Evolutionary conservation across 2,329 filamentous ascomycete species (phyloP), one percentile per base, ranked within the genome.

Genomic region (Xylariomycetidae sp.): DNA sequence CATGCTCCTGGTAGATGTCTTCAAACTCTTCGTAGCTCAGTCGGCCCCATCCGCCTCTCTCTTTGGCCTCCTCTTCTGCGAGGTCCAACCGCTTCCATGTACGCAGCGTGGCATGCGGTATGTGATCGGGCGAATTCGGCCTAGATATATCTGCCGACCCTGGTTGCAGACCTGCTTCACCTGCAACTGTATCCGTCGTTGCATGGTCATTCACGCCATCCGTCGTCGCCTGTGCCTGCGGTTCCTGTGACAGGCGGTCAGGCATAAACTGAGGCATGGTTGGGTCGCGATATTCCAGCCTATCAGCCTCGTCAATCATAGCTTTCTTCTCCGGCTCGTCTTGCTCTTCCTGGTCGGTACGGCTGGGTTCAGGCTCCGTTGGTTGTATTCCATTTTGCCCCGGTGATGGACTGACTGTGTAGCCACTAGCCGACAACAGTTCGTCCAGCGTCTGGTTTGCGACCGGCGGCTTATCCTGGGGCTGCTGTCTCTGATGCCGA

Each of bases 11-110:
- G 64, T 92, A 86, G 31, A 82, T 79, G 24, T 66, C 65, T 49
- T 85, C 79, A 59, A 96, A 93, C 58, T 96, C 92, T 1, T 74
- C 70, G 44, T 81, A 89, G 52, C 63, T 84, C 29, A 96, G 65
- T 51, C 79, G 76, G 1, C 87, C 90, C 61, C 79, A 84, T 1
- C 88, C 89, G n/a, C 84, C 86, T 17, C 86, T 72, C 37, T 71
- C 65, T 35, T 68, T 69, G 2, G 85, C 81, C 53, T 88, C 79
- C 23, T 70, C 63, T 51, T 92, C 85, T 1, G 81, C 73, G 12
- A 70, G 54, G 45, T 82, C 77, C 6, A 89, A 64, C 18, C 59
- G 55, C 49, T 71, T 74, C 68, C 69, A 76, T 18, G 60, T 50
- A 17, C 61, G 46, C 12, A 78, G 54, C 19, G 54, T 65, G 8